Evolutionary conservation across 1,139 yeast genomes (phyloP), one percentile per base, ranked within the genome.

Genomic region (Yamadazyma jaroonii): DNA sequence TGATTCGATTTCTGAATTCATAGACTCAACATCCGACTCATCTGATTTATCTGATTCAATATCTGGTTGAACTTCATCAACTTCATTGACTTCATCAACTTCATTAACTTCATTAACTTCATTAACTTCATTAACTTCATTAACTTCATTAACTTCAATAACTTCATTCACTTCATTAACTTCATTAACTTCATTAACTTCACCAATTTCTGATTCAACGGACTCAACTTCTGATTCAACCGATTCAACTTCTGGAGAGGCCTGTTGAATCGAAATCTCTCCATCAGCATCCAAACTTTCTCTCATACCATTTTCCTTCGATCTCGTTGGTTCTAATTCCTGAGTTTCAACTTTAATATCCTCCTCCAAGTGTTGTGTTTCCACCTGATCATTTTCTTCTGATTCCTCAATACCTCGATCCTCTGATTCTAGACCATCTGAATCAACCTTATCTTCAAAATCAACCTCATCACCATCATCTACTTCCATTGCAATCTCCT

Each of bases 331-430:
- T 12, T 27, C 29, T 12, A 8, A 8, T 10, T 28, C 23, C 4
- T 14, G 15, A 27, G 13, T 12, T 7, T 8, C 12, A 27, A 12
- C 15, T 27, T 27, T 12, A 15, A 31, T 6, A 31, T 23, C 26
- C 4, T 23, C 27, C 10, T 10, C 27, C 8, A 17, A 17, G 6
- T n/a, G n/a, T n/a, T n/a, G n/a, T n/a, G n/a, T n/a, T n/a, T 20
- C 14, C 3, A 8, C 24, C 17, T 30, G 26, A 17, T 25, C 34
- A 30, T 20, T 25, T 4, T 60, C 61, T 40, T 59, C 63, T 37
- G 57, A 60, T 34, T 62, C 64, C 25, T 9, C 20, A 27, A 5
- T 25, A 12, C 13, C 13, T 27, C 9, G 10, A 13, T 59, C 64
- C 21, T 60, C 26, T 14, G 23, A 35, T 17, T 17, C 30, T 17